phyloP scores from a whole-genome alignment of 805 yeast genomes.

The Wickerhamiella bombiphila region DNA sequence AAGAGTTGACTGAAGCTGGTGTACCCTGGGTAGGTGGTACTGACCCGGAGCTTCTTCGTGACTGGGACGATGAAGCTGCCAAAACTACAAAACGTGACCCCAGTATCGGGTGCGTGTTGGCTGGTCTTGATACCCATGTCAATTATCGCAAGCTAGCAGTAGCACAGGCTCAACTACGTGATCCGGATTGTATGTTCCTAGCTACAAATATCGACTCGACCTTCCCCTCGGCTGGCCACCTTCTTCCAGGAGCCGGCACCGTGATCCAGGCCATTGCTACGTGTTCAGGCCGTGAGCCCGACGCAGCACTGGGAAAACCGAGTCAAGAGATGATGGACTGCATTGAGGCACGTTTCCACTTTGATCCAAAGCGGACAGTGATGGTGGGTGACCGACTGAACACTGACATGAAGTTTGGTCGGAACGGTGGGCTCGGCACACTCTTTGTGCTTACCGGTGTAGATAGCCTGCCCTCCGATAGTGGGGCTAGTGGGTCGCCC shows the following conservation, averaged over 20 bases:
- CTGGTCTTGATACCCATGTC: slow-evolving; percentile 64
- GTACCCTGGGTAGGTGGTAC: slow-evolving; percentile 71
- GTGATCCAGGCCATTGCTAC: slow-evolving; percentile 61
- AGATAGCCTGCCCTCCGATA: slow-evolving; percentile 54
- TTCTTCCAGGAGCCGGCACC: slow-evolving; percentile 93
- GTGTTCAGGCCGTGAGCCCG: slow-evolving; percentile 71
- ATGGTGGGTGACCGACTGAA: slow-evolving; percentile 95
- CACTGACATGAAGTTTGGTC: slow-evolving; percentile 89
- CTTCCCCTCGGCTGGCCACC: slow-evolving; percentile 72
- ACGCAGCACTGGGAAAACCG: slow-evolving; percentile 80
- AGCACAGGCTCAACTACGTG: slow-evolving; percentile 65
- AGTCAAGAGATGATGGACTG: slow-evolving; percentile 80
- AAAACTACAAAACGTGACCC: slow-evolving; percentile 39
- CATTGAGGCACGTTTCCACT: slow-evolving; percentile 48
- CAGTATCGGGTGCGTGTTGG: slow-evolving; percentile 72
- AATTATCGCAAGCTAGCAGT: slow-evolving; percentile 72
- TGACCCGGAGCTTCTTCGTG: slow-evolving; percentile 40
- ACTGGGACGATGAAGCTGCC: slow-evolving; percentile 34
- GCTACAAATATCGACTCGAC: slow-evolving; percentile 95
- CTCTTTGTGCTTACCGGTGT: slow-evolving; percentile 84
- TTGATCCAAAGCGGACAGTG: slow-evolving; percentile 44
- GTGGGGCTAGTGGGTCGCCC: slow-evolving; percentile 32
- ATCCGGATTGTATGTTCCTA: slow-evolving; percentile 53
- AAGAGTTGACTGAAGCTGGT: slow-evolving; percentile 64
- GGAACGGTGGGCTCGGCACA: slow-evolving; percentile 74